phyloP scores from a whole-genome alignment of 352 stramenopile genomes.

The Aphanomyces astaci region DNA sequence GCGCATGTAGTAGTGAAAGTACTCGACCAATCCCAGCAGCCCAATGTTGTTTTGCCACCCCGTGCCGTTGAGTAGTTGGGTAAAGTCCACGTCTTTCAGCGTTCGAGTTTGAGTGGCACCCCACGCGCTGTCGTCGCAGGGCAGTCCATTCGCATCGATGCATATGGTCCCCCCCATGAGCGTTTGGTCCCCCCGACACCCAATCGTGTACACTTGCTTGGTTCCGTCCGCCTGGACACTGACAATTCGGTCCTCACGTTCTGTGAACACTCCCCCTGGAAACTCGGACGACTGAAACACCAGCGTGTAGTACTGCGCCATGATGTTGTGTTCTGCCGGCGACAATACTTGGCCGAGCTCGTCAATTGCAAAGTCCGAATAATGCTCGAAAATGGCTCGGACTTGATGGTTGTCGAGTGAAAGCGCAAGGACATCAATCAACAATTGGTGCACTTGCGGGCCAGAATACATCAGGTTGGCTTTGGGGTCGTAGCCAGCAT shows the following conservation, averaged over 20 bases:
- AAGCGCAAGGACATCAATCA: slow-evolving; percentile 25
- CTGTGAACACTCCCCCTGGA: slow-evolving; percentile 18
- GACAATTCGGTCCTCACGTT: not conserved
- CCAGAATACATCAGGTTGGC: slow-evolving; percentile 12
- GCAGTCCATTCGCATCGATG: not conserved
- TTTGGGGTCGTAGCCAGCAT: not conserved
- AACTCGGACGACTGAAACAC: slow-evolving; percentile 36
- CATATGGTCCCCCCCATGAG: not conserved
- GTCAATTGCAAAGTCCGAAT: slow-evolving; percentile 30
- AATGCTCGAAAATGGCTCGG: slow-evolving; percentile 28
- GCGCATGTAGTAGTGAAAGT: not conserved
- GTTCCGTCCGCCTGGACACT: not conserved
- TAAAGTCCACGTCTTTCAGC: not conserved
- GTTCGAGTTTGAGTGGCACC: not conserved
- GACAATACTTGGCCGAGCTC: slow-evolving; percentile 27
- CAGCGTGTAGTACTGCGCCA: slow-evolving; percentile 31
- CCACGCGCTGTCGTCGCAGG: slow-evolving; percentile 1
- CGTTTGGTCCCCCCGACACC: not conserved
- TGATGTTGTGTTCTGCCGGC: slow-evolving; percentile 28
- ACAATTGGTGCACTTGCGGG: slow-evolving; percentile 22
- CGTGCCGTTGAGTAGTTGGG: not conserved
- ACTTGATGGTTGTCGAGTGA: slow-evolving; percentile 25
- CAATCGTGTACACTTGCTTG: slow-evolving; percentile 1
- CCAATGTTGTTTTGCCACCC: not conserved
- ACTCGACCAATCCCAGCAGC: not conserved